A percentile compares a stretch with the other conserved stretches of the same genome.
phyloP scores from a whole-genome alignment of 768 basidiomycete species.

The Amanita rubescens region DNA sequence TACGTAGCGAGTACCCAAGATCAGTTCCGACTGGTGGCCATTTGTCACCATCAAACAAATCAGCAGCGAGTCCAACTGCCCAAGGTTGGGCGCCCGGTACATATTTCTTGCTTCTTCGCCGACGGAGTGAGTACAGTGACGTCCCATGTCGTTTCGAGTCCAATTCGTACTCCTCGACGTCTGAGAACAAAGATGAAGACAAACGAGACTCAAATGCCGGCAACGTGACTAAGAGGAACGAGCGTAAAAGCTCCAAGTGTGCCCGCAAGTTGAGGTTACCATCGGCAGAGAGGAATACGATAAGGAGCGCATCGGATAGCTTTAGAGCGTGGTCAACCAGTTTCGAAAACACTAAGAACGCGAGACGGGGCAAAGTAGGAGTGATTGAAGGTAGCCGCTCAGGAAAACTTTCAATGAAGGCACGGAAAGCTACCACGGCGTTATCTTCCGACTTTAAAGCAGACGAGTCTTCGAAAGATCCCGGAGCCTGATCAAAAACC shows the following conservation, averaged over 20 bases:
- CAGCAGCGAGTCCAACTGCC: constrained; percentile 68
- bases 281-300: constrained; percentile 54
- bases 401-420: constrained; percentile 56
- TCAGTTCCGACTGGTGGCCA: constrained; percentile 90
- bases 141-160: constrained; percentile 27
- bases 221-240: constrained; percentile 67
- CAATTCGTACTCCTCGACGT: constrained; percentile 45
- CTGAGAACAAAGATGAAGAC: constrained; percentile 68
- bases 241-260: constrained; percentile 63
- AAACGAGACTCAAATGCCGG: constrained; percentile 70
- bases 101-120: constrained; percentile 19
- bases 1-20: constrained; percentile 73
- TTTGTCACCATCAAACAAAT: constrained; percentile 60
- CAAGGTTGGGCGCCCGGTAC: constrained; percentile 30
- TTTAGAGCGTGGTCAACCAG: constrained; percentile 54
- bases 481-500: constrained; percentile 65
- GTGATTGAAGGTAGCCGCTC: constrained; percentile 48
- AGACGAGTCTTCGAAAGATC: constrained; percentile 23
- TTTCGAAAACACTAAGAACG: constrained; percentile 52
- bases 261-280: constrained; percentile 61
- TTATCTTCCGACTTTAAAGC: constrained; percentile 19
- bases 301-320: constrained; percentile 61
- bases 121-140: constrained; percentile 27
- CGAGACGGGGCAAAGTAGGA: constrained; percentile 57
- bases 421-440: constrained; percentile 26